Evolutionary conservation across 805 yeast genomes (phyloP), one percentile per base, ranked within the genome.

Genomic region (Teunomyces aglyptinius): DNA sequence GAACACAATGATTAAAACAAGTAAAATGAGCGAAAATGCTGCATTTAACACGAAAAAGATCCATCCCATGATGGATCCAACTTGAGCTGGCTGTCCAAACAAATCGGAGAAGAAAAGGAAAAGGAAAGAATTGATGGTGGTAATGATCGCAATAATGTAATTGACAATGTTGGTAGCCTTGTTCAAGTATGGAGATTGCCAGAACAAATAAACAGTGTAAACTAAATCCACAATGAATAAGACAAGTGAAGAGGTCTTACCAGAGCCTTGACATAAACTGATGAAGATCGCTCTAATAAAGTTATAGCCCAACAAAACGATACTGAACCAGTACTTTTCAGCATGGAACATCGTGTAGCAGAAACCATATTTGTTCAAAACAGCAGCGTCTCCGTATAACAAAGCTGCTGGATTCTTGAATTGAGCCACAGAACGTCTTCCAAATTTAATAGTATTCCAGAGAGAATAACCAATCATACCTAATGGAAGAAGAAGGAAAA

Each of bases 321-420:
- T 68, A 49, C 92, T 88, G 77, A 91, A 91, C 88, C 90, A 91
- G 68, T 87, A 90, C 58, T 76, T 82, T 20, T 73, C 73, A 16
- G 96, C 95, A 52, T 80, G 79, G 66, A 85, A 90, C 90, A 89
- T 89, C 12, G 96, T 86, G 68, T 90, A 91, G 58, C 90, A 80
- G 67, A 85, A 91, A 0, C 97, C 97, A 61, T 85, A 90, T 61
- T 85, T 85, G 70, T 83, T 80, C 60, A 90, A 76, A 28, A 89
- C 76, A 24, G 70, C 68, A 39, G 82, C 74, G 58, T 91, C 86
- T 49, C 96, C 96, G 59, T 89, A 91, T 45, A 91, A 71, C 48
- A 89, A 66, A 41, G 92, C 96, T 15, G 96, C 96, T 0, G 97
- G 91, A 54, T 92, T 90, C 42, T 84, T 81, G 60, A 80, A 83